Base-by-base conservation (phyloP, 2,329 filamentous ascomycete species). In the Trichoderma aggressivum region DNA sequence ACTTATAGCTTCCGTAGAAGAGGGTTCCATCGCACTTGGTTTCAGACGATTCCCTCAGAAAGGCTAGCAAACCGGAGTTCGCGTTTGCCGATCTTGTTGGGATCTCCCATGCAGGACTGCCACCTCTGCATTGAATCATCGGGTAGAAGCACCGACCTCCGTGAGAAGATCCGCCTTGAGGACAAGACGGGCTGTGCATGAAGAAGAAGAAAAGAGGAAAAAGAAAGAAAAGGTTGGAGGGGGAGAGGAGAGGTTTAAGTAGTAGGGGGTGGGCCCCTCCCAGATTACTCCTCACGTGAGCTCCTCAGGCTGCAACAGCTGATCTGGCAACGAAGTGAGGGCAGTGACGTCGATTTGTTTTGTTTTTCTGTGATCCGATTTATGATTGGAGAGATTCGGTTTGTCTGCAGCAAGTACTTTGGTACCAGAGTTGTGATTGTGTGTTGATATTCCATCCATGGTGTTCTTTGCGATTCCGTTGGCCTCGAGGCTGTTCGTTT, bases 171-270 rank as follows among this genome's bases (percentile, higher is more conserved):
- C 32, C 47, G 47, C 47, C 47, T 53, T 21, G 47, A 53, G 21
- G 47, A 53, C 47, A 53, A 53, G 47, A 21, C 21, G 56, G 30
- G 56, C 66, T 7, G 65, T 53, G 66, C 66, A 36, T 58, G 47
- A 12, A 24, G 47, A 32, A 32, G 55, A 56, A 28, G 59, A 56
- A 62, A 53, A 53, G 30, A 66, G 39, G 53, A 65, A 72, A 72
- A 64, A 71, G 59, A 43, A 62, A 59, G 34, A 36, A 63, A 43
- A 59, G 32, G 43, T 36, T 21, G n/a, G 24, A 16, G 60, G 65
- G 72, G 60, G 53, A 47, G 43, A 65, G 72, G 65, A 61, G 64
- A 72, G 60, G 64, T 62, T 72, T 73, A 73, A 63, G 61, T 70
- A 72, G 58, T n/a, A 24, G n/a, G n/a, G n/a, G 8, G 70, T 34